phyloP scores from a whole-genome alignment of 768 basidiomycete species.

The Lactarius trivialis region DNA sequence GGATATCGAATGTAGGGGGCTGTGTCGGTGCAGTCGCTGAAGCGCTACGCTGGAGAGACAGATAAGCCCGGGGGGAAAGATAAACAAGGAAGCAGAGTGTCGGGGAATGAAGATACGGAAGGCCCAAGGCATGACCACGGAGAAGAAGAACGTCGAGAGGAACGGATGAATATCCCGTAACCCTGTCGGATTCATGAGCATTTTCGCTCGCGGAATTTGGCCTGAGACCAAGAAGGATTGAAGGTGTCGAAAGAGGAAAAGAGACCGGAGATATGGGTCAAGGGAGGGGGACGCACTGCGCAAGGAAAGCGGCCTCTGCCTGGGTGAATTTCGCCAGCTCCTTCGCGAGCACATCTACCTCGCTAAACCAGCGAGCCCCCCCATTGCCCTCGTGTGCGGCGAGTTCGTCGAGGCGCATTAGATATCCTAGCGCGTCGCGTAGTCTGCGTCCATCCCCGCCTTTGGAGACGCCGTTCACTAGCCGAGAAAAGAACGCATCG shows the following conservation, averaged over 20 bases:
- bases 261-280: constrained; percentile 17
- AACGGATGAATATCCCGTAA: constrained; percentile 29
- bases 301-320: constrained; percentile 46
- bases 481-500: constrained; percentile 52
- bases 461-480: constrained; percentile 44
- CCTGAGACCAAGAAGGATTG: constrained; percentile 22
- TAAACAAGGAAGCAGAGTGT: constrained; percentile 68
- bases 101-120: constrained; percentile 65
- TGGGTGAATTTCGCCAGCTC: constrained; percentile 44
- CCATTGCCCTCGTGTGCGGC: constrained; percentile 54
- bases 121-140: constrained; percentile 58
- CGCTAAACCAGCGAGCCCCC: constrained; percentile 71
- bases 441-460: constrained; percentile 43
- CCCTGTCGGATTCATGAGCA: constrained; percentile 9
- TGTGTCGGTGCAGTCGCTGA: constrained; percentile 26
- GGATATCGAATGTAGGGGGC: constrained; percentile 42
- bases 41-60: constrained; percentile 47
- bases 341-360: constrained; percentile 48
- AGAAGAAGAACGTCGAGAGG: constrained; percentile 70
- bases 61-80: constrained; percentile 62
- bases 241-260: not conserved
- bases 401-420: constrained; percentile 66
- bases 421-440: constrained; percentile 53
- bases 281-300: constrained; percentile 36
- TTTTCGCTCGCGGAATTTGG: not conserved